A percentile compares a stretch with the other conserved stretches of the same genome.
Evolutionary conservation across 768 basidiomycete genomes (phyloP).

Genomic region (Clitopilus passeckerianus): DNA sequence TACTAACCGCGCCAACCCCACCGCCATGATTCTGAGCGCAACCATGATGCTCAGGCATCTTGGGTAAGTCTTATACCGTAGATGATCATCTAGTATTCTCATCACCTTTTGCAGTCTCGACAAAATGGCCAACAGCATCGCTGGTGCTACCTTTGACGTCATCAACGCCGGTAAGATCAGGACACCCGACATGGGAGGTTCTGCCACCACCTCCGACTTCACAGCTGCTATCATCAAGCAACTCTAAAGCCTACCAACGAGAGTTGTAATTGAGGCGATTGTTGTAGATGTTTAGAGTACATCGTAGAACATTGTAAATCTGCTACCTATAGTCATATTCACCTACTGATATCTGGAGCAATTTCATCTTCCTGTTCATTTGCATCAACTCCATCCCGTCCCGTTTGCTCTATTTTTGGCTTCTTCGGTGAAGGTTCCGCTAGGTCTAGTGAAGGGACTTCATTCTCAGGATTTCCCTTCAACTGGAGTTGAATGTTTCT

Average conservation of each 20-base stretch:
- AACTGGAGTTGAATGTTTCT: background rate
- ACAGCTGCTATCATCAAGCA: slow-evolving; percentile 89
- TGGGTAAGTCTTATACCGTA: slow-evolving; percentile 49
- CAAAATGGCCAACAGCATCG: slow-evolving; percentile 89
- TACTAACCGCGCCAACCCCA: slow-evolving; percentile 92
- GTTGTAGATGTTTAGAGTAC: slow-evolving; percentile 14
- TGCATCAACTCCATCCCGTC: slow-evolving; percentile 51
- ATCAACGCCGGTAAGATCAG: slow-evolving; percentile 84
- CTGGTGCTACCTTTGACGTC: slow-evolving; percentile 87
- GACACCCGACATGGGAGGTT: slow-evolving; percentile 93
- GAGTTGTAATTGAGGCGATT: background rate
- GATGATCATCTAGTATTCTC: background rate
- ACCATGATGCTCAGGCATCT: slow-evolving; percentile 98
- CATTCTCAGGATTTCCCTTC: background rate
- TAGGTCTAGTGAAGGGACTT: background rate
- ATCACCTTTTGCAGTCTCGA: slow-evolving; percentile 61
- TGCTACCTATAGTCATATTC: background rate
- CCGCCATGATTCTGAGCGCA: slow-evolving; percentile 94
- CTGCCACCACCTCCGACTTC: slow-evolving; percentile 91
- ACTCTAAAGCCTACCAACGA: slow-evolving; percentile 31
- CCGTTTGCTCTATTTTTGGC: background rate
- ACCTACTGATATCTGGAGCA: slow-evolving; percentile 33
- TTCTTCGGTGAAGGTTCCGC: background rate
- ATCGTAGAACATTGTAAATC: slow-evolving; percentile 11
- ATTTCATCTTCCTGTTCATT: slow-evolving; percentile 39